These are phyloP conservation scores for Bromus sterilis DNA, from an alignment of 176 grass and related monocot genomes.

Conservation along the genomic window DNA sequence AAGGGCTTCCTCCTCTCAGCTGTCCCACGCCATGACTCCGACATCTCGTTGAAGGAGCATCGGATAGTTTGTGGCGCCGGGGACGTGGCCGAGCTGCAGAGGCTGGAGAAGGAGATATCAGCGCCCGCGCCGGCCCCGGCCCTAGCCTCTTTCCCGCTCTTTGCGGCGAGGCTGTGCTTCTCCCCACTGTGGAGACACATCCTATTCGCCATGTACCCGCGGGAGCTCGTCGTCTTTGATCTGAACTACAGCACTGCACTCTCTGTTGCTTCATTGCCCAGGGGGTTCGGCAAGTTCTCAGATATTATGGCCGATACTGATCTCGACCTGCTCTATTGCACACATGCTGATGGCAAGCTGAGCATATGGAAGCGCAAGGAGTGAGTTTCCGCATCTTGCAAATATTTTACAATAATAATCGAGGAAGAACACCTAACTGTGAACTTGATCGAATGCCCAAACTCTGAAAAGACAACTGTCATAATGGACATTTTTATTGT, in stretches of 20 bases:
- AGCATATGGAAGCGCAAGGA: slow-evolving; percentile 92
- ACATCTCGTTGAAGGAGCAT: slow-evolving; percentile 81
- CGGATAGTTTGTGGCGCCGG: slow-evolving; percentile 30
- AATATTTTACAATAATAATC: slow-evolving; percentile 5
- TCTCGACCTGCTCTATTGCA: slow-evolving; percentile 66
- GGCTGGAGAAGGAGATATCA: slow-evolving; percentile 62
- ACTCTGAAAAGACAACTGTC: background rate
- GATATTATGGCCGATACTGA: slow-evolving; percentile 80
- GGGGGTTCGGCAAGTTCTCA: slow-evolving; percentile 71
- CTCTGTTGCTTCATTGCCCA: slow-evolving; percentile 47
- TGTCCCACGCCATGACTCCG: slow-evolving; percentile 34
- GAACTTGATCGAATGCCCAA: background rate
- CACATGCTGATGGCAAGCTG: slow-evolving; percentile 83
- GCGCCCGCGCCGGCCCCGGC: slow-evolving; percentile 53
- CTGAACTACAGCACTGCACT: slow-evolving; percentile 73
- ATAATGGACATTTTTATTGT: background rate
- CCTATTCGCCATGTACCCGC: slow-evolving; percentile 48
- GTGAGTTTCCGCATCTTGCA: slow-evolving; percentile 30
- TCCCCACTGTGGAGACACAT: slow-evolving; percentile 77
- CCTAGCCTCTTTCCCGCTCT: slow-evolving; percentile 54
- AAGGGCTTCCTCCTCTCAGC: slow-evolving; percentile 77
- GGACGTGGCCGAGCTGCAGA: slow-evolving; percentile 70
- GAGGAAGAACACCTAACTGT: background rate
- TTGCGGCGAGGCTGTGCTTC: slow-evolving; percentile 58
- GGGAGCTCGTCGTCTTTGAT: slow-evolving; percentile 82